Percentiles rank a stretch among this genome's conserved stretches.
phyloP scores from a whole-genome alignment of 495 filamentous ascomycete species.

The Penicillium ochrochloron region DNA sequence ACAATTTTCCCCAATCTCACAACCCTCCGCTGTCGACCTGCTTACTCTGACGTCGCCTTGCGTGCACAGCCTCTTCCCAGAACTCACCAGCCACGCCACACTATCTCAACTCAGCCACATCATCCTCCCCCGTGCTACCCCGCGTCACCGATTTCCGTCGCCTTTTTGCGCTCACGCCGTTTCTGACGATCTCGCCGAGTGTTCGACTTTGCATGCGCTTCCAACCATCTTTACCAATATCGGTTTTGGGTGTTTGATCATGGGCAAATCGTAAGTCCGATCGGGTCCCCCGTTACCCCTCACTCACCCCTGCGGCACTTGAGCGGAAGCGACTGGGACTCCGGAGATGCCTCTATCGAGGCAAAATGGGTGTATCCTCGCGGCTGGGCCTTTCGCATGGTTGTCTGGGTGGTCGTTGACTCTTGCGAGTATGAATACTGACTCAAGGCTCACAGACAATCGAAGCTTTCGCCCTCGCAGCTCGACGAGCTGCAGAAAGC shows the following conservation, averaged over 20 bases:
- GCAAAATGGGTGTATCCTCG: neutral
- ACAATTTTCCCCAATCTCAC: neutral
- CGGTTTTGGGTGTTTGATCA: constrained; percentile 30
- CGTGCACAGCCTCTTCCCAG: neutral
- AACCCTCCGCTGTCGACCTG: neutral
- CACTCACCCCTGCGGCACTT: constrained; percentile 12
- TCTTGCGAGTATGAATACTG: neutral
- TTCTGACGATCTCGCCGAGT: constrained; percentile 16
- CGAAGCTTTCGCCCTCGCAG: constrained; percentile 93
- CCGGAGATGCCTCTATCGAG: neutral
- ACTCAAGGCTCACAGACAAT: constrained; percentile 61
- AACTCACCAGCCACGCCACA: neutral
- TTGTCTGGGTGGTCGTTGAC: neutral
- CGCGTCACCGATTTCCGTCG: constrained; percentile 25
- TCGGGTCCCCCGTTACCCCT: constrained; percentile 9
- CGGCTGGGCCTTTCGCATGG: neutral
- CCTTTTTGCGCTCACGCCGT: constrained; percentile 9
- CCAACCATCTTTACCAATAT: constrained; percentile 4
- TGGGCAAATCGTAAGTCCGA: constrained; percentile 53
- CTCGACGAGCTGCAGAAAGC: constrained; percentile 92
- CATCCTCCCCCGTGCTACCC: constrained; percentile 31
- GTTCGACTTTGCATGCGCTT: constrained; percentile 15
- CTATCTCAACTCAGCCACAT: constrained; percentile 26
- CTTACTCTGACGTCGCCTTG: neutral
- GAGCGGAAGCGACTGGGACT: constrained; percentile 14